Evolutionary conservation across 345 rosid genomes (phyloP).

Genomic region (Kandelia obovata): DNA sequence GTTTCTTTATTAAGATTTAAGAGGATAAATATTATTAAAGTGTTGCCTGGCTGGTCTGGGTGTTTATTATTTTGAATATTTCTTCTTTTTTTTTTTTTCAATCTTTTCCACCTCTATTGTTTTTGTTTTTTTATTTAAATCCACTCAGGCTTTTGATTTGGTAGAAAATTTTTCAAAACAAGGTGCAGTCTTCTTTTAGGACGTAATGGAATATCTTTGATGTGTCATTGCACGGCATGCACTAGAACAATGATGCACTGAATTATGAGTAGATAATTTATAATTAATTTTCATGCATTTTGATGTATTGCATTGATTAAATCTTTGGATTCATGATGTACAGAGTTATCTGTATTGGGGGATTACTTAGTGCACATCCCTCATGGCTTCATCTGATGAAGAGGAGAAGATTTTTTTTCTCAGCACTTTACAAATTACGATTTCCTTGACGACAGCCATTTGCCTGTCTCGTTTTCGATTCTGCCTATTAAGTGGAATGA

Average conservation of each 20-base stretch:
- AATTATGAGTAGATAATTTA: no score
- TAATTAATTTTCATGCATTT: no score
- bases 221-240: no score
- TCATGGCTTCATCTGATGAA: constrained; percentile 18
- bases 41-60: no score
- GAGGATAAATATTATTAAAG: no score
- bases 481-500: constrained; percentile 17
- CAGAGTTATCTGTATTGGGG: no score
- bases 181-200: background rate
- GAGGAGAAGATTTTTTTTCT: constrained; percentile 13
- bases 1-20: no score
- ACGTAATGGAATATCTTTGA: no score
- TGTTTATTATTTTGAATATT: background rate
- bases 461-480: constrained; percentile 2
- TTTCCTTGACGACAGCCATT: background rate
- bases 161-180: background rate
- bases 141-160: background rate
- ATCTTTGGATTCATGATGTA: no score
- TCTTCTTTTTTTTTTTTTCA: no score
- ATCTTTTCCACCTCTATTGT: background rate
- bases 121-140: background rate
- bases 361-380: background rate
- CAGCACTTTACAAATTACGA: background rate
- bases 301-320: no score
- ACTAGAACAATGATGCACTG: no score